Evolutionary conservation across 192 early-diverging fungal species (phyloP).

Genomic region (Kickxella alabastrina): DNA sequence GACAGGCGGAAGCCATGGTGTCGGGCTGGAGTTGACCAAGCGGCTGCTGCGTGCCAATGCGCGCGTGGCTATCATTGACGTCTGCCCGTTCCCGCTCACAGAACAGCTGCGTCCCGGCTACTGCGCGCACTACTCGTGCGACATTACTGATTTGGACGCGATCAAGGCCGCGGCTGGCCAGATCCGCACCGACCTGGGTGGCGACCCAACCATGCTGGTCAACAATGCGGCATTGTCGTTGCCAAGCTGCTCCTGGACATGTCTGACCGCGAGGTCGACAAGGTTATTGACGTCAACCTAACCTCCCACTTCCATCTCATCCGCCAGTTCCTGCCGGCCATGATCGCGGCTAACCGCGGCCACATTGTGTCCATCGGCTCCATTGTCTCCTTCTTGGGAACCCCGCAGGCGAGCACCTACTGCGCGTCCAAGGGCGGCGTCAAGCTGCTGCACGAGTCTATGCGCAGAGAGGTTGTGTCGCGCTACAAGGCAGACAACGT

Average conservation of each 20-base stretch:
- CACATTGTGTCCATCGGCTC: constrained; percentile 64
- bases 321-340: constrained; percentile 70
- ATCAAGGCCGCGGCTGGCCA: constrained; percentile 24
- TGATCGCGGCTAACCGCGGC: constrained; percentile 68
- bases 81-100: constrained; percentile 21
- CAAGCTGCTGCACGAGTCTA: constrained; percentile 64
- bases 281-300: constrained; percentile 66
- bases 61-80: constrained; percentile 38
- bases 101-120: constrained; percentile 10
- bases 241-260: constrained; percentile 62
- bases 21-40: constrained; percentile 32
- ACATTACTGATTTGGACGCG: constrained; percentile 24
- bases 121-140: constrained; percentile 39
- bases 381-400: constrained; percentile 42
- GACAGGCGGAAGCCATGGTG: constrained; percentile 44
- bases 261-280: constrained; percentile 59
- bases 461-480: constrained; percentile 67
- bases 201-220: constrained; percentile 73
- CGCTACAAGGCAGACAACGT: constrained; percentile 62
- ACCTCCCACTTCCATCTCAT: constrained; percentile 71
- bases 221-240: constrained; percentile 79
- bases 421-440: constrained; percentile 77
- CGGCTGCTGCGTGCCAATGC: constrained; percentile 32
- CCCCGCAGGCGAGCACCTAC: constrained; percentile 65
- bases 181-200: constrained; percentile 53